Percentiles rank a stretch among this genome's conserved stretches.
phyloP scores from a whole-genome alignment of 495 filamentous ascomycete genomes.

The Apodospora peruviana region DNA sequence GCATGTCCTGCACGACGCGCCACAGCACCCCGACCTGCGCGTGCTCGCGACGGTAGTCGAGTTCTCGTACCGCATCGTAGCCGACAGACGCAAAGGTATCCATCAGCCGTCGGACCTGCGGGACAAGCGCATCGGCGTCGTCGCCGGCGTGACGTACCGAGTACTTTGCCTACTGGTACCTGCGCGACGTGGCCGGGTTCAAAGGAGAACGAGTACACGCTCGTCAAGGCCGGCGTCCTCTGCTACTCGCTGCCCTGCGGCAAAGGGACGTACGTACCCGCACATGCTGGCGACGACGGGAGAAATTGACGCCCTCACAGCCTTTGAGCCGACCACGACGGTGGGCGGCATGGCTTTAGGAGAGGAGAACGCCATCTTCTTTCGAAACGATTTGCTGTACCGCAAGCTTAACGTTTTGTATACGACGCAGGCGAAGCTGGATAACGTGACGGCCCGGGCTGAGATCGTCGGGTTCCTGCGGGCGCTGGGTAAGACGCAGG shows the following conservation, averaged over 20 bases:
- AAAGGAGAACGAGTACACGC: background rate
- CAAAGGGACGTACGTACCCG: slow-evolving; percentile 6
- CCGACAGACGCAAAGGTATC: slow-evolving; percentile 1
- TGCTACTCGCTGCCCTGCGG: slow-evolving; percentile 3
- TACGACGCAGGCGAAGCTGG: slow-evolving; percentile 4
- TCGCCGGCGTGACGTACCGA: slow-evolving; percentile 1
- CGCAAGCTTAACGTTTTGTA: slow-evolving; percentile 5
- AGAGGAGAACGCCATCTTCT: slow-evolving; percentile 2
- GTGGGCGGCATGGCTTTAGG: background rate
- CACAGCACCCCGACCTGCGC: slow-evolving; percentile 2
- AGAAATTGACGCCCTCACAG: background rate
- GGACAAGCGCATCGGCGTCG: slow-evolving; percentile 7
- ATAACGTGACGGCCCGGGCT: background rate
- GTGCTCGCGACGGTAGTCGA: slow-evolving; percentile 4
- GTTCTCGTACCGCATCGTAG: slow-evolving; percentile 6
- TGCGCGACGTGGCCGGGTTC: slow-evolving; percentile 3
- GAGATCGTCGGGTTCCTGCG: slow-evolving; percentile 3
- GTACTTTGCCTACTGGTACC: slow-evolving; percentile 7
- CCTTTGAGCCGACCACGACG: slow-evolving; percentile 2
- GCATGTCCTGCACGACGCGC: slow-evolving; percentile 5
- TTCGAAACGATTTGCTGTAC: slow-evolving; percentile 3
- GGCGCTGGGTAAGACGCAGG: slow-evolving; percentile 2
- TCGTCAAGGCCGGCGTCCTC: slow-evolving; percentile 1
- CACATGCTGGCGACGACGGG: background rate
- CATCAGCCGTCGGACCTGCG: background rate